Conservation (phyloP, 192 early-diverging fungal genomes). For the Phlyctochytrium bullatum region DNA sequence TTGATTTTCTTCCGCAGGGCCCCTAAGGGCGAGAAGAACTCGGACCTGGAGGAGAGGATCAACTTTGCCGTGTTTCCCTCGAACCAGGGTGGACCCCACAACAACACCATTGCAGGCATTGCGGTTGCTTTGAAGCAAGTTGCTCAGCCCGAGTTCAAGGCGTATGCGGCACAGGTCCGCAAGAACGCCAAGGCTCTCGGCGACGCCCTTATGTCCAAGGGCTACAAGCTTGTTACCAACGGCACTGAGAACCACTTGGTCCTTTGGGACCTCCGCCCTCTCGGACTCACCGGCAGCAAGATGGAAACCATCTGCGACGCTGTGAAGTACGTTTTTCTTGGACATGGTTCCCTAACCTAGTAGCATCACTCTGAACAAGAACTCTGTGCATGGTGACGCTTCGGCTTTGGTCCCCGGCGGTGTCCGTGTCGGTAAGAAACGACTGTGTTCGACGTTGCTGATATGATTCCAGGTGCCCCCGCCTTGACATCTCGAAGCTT, state of each 20-base stretch:
- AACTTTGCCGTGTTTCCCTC: slow-evolving; percentile 99
- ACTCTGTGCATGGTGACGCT: slow-evolving; percentile 95
- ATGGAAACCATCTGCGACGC: slow-evolving; percentile 99
- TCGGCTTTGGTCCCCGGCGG: slow-evolving; percentile 96
- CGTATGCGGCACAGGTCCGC: slow-evolving; percentile 94
- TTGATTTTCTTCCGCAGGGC: slow-evolving; percentile 96
- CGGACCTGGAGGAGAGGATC: slow-evolving; percentile 86
- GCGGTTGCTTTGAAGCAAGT: slow-evolving; percentile 99
- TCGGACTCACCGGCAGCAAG: slow-evolving; percentile 91
- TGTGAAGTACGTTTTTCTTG: slow-evolving; percentile 52
- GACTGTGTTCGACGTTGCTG: background rate
- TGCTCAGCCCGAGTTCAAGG: slow-evolving; percentile 87
- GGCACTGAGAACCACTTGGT: slow-evolving; percentile 98
- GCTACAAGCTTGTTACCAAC: slow-evolving; percentile 93
- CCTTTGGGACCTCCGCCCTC: slow-evolving; percentile 95
- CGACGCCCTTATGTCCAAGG: slow-evolving; percentile 68
- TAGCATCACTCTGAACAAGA: slow-evolving; percentile 98
- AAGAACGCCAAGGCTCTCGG: slow-evolving; percentile 89
- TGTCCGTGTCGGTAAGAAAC: slow-evolving; percentile 78
- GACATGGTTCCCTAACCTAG: background rate
- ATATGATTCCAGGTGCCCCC: slow-evolving; percentile 48
- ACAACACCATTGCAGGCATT: slow-evolving; percentile 99
- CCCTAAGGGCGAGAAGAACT: slow-evolving; percentile 65
- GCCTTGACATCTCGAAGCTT: slow-evolving; percentile 95
- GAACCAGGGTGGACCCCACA: slow-evolving; percentile 99